phyloP scores from a whole-genome alignment of 2,329 filamentous ascomycete species.

The Proliferodiscus dingleyae region DNA sequence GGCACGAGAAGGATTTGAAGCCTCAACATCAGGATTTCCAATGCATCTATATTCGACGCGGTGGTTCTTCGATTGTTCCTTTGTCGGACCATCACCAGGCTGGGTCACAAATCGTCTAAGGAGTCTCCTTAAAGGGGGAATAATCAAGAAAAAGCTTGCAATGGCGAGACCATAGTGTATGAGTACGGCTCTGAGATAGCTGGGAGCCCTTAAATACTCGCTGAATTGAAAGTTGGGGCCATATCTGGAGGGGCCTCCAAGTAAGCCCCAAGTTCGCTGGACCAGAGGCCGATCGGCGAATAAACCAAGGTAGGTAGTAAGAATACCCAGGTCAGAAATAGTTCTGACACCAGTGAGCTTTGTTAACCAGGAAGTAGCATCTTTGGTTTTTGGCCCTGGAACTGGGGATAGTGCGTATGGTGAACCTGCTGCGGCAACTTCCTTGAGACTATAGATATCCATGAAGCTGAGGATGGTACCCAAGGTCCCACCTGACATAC shows the following conservation, averaged over 20 bases:
- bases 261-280: conserved; percentile 59
- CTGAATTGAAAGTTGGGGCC: conserved; percentile 56
- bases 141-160: conserved; percentile 35
- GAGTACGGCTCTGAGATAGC: conserved; percentile 44
- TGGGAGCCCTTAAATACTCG: conserved; percentile 49
- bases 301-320: conserved; percentile 48
- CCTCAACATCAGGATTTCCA: conserved; percentile 52
- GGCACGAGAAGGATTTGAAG: conserved; percentile 36
- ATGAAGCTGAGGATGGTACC: conserved; percentile 59
- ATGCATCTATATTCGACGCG: conserved; percentile 60
- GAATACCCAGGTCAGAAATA: conserved; percentile 48
- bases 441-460: conserved; percentile 46
- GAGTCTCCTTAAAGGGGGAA: conserved; percentile 37
- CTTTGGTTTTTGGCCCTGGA: conserved; percentile 29
- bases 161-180: conserved; percentile 46
- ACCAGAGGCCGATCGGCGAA: conserved; percentile 50
- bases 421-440: conserved; percentile 41
- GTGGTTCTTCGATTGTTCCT: conserved; percentile 52
- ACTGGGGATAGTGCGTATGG: conserved; percentile 57
- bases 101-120: conserved; percentile 41
- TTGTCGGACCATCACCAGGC: conserved; percentile 51
- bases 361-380: conserved; percentile 36
- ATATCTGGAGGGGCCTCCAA: conserved; percentile 45
- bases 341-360: conserved; percentile 45
- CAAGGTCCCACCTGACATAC: conserved; percentile 62